A percentile compares a stretch with the other conserved stretches of the same genome.
phyloP scores from a whole-genome alignment of 495 filamentous ascomycete species.

The Xylaria venustula region DNA sequence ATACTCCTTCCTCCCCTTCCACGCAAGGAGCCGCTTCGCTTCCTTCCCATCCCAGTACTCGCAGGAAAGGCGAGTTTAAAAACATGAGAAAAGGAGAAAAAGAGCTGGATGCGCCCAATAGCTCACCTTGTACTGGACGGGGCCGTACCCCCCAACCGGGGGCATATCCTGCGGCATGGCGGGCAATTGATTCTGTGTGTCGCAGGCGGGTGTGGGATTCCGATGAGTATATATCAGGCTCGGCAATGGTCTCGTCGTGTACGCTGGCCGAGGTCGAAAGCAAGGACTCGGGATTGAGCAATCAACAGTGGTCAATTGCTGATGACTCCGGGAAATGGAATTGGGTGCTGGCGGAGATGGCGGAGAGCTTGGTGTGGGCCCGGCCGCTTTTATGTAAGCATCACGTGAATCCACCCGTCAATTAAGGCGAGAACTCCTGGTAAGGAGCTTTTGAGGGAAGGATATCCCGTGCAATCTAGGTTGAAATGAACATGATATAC shows the following conservation, averaged over 20 bases:
- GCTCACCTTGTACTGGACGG: conserved; percentile 91
- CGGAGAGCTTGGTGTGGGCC: neutral
- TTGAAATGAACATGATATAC: no score
- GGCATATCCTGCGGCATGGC: conserved; percentile 86
- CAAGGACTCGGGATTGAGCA: neutral
- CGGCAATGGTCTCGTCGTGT: neutral
- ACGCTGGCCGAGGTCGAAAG: neutral
- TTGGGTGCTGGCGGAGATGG: no score
- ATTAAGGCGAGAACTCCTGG: no score
- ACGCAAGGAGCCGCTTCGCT: no score
- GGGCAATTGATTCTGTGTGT: conserved; percentile 21
- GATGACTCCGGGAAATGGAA: neutral
- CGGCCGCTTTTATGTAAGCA: neutral
- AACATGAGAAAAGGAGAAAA: neutral
- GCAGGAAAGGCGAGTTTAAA: no score
- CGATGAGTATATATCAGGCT: no score
- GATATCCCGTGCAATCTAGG: no score
- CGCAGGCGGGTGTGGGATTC: no score
- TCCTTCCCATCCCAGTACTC: no score
- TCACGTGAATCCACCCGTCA: no score
- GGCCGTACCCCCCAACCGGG: conserved; percentile 87
- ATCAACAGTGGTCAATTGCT: neutral
- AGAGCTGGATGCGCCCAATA: neutral
- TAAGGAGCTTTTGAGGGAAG: no score
- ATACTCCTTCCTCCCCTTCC: no score